These are phyloP conservation scores for Cladosporium sp. DNA, from an alignment of 2,329 filamentous ascomycete species.

Conservation along the genomic window DNA sequence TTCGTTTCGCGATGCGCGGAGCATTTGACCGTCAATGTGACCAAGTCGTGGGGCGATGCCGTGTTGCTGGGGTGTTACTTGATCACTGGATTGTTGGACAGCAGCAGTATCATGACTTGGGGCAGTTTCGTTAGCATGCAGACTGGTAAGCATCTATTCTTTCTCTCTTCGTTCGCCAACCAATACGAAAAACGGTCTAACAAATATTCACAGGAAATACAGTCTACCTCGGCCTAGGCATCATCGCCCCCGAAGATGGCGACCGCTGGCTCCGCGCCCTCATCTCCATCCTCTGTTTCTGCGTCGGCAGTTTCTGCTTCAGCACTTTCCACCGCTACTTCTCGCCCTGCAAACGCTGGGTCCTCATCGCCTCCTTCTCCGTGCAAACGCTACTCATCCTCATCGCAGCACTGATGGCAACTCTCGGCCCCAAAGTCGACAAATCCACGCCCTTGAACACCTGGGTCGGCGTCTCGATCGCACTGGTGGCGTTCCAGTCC, in stretches of 20 bases:
- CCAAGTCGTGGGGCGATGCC: constrained; percentile 65
- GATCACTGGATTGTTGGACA: constrained; percentile 77
- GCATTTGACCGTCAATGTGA: constrained; percentile 54
- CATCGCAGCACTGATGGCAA: constrained; percentile 46
- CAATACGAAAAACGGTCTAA: background rate
- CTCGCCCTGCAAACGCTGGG: constrained; percentile 64
- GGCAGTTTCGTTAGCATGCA: constrained; percentile 84
- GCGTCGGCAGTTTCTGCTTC: constrained; percentile 71
- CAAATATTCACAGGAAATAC: constrained; percentile 59
- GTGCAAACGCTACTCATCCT: constrained; percentile 47
- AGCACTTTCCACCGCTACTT: constrained; percentile 66
- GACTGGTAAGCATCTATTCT: constrained; percentile 59
- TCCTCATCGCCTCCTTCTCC: constrained; percentile 54
- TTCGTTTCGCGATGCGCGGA: constrained; percentile 9
- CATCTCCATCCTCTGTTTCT: constrained; percentile 71
- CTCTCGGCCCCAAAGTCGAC: constrained; percentile 35
- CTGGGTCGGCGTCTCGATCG: constrained; percentile 64
- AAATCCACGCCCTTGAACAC: constrained; percentile 27
- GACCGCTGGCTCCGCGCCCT: constrained; percentile 71
- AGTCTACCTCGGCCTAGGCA: constrained; percentile 73
- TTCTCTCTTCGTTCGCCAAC: background rate
- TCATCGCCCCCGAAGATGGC: constrained; percentile 54
- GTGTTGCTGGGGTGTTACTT: constrained; percentile 72
- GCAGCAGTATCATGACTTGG: constrained; percentile 74
- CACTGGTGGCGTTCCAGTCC: constrained; percentile 73